Base-by-base conservation (phyloP, 257 asterid genomes). In the Capsicum rhomboideum region DNA sequence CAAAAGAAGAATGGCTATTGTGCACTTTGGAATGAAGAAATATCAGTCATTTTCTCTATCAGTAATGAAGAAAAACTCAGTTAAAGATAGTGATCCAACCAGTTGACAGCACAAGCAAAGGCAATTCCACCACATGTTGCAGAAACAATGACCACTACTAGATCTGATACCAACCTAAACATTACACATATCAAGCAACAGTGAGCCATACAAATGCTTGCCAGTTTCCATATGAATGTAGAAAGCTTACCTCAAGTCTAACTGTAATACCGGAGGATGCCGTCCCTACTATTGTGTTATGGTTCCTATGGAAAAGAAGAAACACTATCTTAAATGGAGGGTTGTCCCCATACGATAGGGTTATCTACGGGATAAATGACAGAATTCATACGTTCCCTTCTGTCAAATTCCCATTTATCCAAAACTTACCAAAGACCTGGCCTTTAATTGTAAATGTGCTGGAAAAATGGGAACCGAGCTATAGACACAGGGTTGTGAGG, bases 71-170 rank as follows among this genome's bases (percentile, higher is more conserved):
- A 75, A 49, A 16, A 77, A 49, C 56, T 83, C 34, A 84, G 87
- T 82, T 84, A 86, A 85, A 84, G 86, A 82, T 79, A 49, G 87
- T 83, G 78, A 89, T 82, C 93, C 85, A 58, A 97, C 99, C 92
- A 98, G 99, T 87, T 97, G 99, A 83, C 99, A 83, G 98, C 98
- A 93, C 98, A 97, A 84, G 99, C 98, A 88, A 97, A 97, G 61
- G 98, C 98, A 87, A 97, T 95, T 84, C 99, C 99, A 85, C 99
- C 99, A 80, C 98, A 93, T 82, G 99, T 93, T 83, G 99, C 99
- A 90, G 99, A 95, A 49, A 97, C 99, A 84, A 97, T 95, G 85
- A 97, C 98, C 20, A 97, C 97, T 77, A 97, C 99, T 82, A 97
- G 93, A 85, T 97, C 99, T 23, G 98, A 97, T 90, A 97, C 95